Conservation (phyloP, 2,329 filamentous ascomycete genomes). For the Lasiodiplodia sp. region DNA sequence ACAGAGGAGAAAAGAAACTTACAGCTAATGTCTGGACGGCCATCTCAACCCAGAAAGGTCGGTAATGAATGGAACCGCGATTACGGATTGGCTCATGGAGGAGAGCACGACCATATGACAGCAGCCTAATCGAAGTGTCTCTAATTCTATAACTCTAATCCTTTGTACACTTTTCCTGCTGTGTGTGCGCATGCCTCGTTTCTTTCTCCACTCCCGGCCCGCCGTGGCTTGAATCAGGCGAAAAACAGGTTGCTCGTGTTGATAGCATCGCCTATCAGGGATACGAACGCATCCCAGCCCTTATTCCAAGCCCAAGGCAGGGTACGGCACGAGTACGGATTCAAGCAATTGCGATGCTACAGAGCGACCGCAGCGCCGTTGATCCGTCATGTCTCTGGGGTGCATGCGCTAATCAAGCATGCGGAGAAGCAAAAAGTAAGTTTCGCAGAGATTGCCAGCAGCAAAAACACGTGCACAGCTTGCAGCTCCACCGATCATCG, state of each 20-base stretch:
- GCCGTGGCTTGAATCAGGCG: neutral
- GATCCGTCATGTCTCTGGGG: slow-evolving; percentile 6
- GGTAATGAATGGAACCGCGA: slow-evolving; percentile 12
- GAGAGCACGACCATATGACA: neutral
- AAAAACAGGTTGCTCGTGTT: slow-evolving; percentile 14
- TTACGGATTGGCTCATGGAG: slow-evolving; percentile 9
- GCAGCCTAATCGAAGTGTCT: slow-evolving; percentile 14
- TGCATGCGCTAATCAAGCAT: slow-evolving; percentile 14
- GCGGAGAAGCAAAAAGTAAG: slow-evolving; percentile 22
- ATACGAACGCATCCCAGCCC: slow-evolving; percentile 16
- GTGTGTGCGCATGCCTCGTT: neutral
- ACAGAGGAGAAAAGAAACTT: slow-evolving; percentile 12
- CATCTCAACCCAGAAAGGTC: neutral
- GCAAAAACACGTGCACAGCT: slow-evolving; percentile 3
- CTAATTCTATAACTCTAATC: slow-evolving; percentile 18
- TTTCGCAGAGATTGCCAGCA: neutral
- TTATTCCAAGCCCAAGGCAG: slow-evolving; percentile 2
- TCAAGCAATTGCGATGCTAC: neutral
- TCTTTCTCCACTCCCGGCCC: neutral
- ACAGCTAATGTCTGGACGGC: slow-evolving; percentile 24
- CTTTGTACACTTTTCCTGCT: neutral
- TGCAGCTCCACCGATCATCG: slow-evolving; percentile 22
- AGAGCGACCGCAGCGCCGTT: neutral
- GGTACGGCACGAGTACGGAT: neutral
- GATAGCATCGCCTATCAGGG: slow-evolving; percentile 17